These are phyloP conservation scores for Chlorella sp. DNA, from an alignment of 139 green algal genomes.

Conservation along the genomic window DNA sequence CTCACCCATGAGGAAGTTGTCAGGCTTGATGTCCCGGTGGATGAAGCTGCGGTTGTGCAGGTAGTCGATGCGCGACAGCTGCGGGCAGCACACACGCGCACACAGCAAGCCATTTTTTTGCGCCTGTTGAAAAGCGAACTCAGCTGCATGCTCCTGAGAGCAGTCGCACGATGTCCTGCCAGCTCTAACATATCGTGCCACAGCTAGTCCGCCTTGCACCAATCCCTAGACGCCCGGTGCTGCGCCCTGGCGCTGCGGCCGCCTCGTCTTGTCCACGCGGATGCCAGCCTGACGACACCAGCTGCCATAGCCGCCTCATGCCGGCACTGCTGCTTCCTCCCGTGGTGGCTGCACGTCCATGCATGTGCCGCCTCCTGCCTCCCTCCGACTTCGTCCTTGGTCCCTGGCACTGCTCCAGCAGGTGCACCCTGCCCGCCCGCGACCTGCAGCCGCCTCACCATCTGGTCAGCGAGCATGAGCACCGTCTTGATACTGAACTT, in stretches of 20 bases:
- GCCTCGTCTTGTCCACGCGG: background rate
- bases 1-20: conserved; percentile 78
- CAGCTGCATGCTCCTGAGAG: background rate
- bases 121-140: background rate
- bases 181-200: background rate
- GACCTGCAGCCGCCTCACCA: conserved; percentile 56
- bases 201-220: too few species aligned
- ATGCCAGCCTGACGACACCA: background rate
- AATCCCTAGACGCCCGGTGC: too few species aligned
- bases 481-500: conserved; percentile 98
- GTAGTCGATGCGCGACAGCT: conserved; percentile 94
- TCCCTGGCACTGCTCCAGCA: too few species aligned
- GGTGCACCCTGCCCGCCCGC: background rate
- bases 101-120: background rate
- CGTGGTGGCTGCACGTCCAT: background rate
- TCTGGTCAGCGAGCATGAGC: conserved; percentile 98
- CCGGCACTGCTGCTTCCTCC: background rate
- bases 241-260: background rate
- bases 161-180: background rate
- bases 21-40: conserved; percentile 83
- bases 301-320: background rate
- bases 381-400: too few species aligned
- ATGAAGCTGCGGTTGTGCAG: conserved; percentile 98
- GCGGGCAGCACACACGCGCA: conserved; percentile 13
- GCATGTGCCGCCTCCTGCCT: too few species aligned